Base-by-base conservation (phyloP, 1,284 basidiomycete species). In the Earliella scabrosa region DNA sequence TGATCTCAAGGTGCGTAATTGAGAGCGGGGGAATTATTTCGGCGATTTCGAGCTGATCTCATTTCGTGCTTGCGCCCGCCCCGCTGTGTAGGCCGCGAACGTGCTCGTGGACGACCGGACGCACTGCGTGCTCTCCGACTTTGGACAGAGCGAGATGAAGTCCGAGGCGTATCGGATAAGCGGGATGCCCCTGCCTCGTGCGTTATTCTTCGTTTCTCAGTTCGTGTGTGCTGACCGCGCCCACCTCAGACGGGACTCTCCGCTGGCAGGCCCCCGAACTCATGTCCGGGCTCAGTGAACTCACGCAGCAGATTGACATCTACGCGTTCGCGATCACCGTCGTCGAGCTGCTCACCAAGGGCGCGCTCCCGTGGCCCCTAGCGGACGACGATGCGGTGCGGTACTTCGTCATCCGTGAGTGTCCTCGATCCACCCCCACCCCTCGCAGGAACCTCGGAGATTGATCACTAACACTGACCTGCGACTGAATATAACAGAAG, bases 141-240 rank as follows among this genome's bases (percentile, higher is more conserved):
- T 93, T 68, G 89, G 89, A 0, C 86, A 92, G 68, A 87, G 82
- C 63, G 86, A 89, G 70, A 85, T 93, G 79, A 89, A 86, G 74
- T 81, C 77, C 23, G 89, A 91, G 66, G 85, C 80, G 3, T 84
- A 79, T 64, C 77, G 82, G 27, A 70, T 87, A 5, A 88, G 82
- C 61, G 82, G 83, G n/a, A 74, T 71, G 38, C 68, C 77, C 3
- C 73, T 75, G 16, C 79, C 80, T 53, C 81, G 88, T 89, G 65
- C 51, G 86, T 79, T 10, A 20, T 27, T 24, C 18, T 35, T 16
- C 4, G 3, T 8, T 34, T 54, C 27, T 20, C 50, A 31, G 51
- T 14, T 29, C 60, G n/a, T 54, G 47, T 31, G 45, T 45, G 35
- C 35, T 61, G 4, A 48, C 36, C 6, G 6, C 18, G 20, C 9